Evolutionary conservation across 2,329 filamentous ascomycete genomes (phyloP), one percentile per base, ranked within the genome.

Genomic region (Aspergillus tubingensis): DNA sequence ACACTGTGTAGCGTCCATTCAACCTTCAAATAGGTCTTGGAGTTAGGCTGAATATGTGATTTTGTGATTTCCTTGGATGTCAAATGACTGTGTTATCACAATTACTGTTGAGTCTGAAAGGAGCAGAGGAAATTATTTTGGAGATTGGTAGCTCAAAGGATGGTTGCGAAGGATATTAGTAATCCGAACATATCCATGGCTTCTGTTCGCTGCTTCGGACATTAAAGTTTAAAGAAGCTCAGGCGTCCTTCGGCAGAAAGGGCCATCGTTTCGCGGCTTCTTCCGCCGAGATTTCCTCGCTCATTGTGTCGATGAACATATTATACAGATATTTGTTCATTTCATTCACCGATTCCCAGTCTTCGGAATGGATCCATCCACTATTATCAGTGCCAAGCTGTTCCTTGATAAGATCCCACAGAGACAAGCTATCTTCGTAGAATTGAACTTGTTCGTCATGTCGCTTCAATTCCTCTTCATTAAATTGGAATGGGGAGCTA

Each of bases 331-430:
- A 5, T 32, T 55, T 54, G 43, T 70, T 71, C 54, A 52, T 36
- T 36, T 64, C 48, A 7, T 60, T 61, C n/a, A 62, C 64, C 15
- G 21, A 10, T 53, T 67, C 66, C 67, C 66, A 69, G 49, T 49
- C 41, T 5, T 60, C 62, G 8, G 55, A 21, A 21, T 63, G 60
- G 13, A 70, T 59, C 67, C 66, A 70, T 17, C 68, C 67, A 30
- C 13, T 32, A 27, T 66, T 57, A 61, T 68, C 66, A n/a, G 69
- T 70, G 47, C 56, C 38, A n/a, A 71, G 63, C 53, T 66, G 61
- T 36, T 17, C 56, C 53, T 64, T 70, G 17, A 66, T 64, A 53
- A 69, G 43, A 52, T 70, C 63, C 52, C 59, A 59, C 48, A 70
- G 32, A 61, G 67, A 65, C 17, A 64, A 36, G 41, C 13, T 67